Evolutionary conservation across 306 rosid genomes (phyloP).

Genomic region (Sophora flavescens): DNA sequence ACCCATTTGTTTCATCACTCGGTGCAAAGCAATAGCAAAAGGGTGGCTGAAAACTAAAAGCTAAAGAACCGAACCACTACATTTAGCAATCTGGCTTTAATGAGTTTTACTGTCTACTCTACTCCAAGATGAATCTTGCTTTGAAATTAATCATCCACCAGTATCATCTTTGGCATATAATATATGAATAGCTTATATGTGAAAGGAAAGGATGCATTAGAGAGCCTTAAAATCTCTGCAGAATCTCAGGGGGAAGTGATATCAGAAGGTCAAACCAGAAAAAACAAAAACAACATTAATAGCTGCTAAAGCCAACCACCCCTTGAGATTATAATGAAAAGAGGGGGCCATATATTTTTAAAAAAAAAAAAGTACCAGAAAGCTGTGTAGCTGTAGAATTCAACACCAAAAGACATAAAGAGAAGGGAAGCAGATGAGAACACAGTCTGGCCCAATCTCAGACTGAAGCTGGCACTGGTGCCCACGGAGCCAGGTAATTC

Average conservation of each 20-base stretch:
- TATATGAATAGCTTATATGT: neutral
- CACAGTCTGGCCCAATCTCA: constrained; percentile 83
- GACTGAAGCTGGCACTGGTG: constrained; percentile 72
- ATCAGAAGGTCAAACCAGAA: constrained; percentile 10
- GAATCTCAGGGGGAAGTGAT: constrained; percentile 7
- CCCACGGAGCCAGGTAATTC: constrained; percentile 81
- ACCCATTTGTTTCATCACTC: too few relatives aligned
- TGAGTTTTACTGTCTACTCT: too few relatives aligned
- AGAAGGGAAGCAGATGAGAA: constrained; percentile 86
- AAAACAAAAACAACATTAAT: constrained; percentile 13
- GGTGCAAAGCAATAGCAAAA: too few relatives aligned
- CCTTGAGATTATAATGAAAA: constrained; percentile 29
- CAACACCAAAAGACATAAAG: constrained; percentile 87
- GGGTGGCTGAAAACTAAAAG: too few relatives aligned
- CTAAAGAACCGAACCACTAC: too few relatives aligned
- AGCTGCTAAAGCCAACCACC: neutral
- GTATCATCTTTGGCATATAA: neutral
- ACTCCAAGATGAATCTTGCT: too few relatives aligned
- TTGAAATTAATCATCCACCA: neutral
- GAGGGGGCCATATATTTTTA: neutral
- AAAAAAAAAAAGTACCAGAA: constrained; percentile 64
- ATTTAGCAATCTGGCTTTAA: too few relatives aligned
- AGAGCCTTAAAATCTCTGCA: constrained; percentile 6
- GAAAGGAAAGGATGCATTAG: constrained; percentile 4
- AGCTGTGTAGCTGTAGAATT: constrained; percentile 87